phyloP scores from a whole-genome alignment of 2,329 filamentous ascomycete species.

The Alternaria ethzedia region DNA sequence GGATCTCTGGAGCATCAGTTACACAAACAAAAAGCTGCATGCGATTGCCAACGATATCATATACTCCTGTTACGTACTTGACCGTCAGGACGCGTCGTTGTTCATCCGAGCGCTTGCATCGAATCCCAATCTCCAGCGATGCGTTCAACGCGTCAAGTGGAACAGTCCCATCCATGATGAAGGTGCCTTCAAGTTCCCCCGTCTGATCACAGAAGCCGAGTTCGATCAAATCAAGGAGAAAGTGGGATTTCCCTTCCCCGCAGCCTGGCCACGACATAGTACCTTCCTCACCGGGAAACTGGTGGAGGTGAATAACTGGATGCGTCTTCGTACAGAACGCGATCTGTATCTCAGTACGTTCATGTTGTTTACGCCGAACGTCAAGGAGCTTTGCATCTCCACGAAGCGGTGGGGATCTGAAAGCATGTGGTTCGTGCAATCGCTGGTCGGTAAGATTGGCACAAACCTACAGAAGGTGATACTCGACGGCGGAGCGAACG shows the following conservation, averaged over 20 bases:
- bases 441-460: not conserved
- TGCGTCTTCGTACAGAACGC: not conserved
- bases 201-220: not conserved
- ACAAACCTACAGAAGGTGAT: not conserved
- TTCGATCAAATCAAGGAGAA: not conserved
- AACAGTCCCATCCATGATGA: not conserved
- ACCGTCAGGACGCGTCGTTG: not conserved
- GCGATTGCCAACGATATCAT: not conserved
- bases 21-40: slow-evolving; percentile 3
- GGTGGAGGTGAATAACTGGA: not conserved
- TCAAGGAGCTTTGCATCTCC: not conserved
- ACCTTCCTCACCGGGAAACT: not conserved
- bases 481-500: not conserved
- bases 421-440: slow-evolving; percentile 2
- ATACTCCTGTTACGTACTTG: not conserved
- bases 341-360: not conserved
- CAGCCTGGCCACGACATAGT: not conserved
- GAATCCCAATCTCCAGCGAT: not conserved
- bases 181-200: not conserved
- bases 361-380: not conserved
- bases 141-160: slow-evolving; percentile 3
- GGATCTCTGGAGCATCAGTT: not conserved
- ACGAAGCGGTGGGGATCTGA: not conserved
- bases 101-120: slow-evolving; percentile 13
- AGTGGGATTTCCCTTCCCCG: not conserved